phyloP scores from a whole-genome alignment of 345 rosid species.

The Murraya paniculata region DNA sequence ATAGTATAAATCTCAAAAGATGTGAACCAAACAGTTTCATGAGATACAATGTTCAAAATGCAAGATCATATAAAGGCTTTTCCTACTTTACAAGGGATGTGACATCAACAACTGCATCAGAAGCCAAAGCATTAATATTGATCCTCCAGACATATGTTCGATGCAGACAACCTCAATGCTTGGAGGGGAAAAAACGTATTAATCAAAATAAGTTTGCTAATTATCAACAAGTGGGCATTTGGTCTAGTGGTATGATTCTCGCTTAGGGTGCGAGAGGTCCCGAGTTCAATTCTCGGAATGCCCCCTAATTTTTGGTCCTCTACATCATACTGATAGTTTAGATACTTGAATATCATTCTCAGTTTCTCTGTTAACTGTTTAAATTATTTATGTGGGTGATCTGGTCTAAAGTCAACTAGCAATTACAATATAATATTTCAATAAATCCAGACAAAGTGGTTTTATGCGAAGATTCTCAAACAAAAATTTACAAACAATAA shows the following conservation, averaged over 20 bases:
- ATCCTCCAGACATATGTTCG: not conserved
- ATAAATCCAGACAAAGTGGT: not conserved
- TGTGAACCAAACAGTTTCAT: not conserved
- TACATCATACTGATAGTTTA: not conserved
- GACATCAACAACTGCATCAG: not conserved
- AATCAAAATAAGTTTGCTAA: not conserved
- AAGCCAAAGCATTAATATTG: not conserved
- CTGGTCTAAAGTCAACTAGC: not conserved
- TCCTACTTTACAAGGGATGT: not conserved
- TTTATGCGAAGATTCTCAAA: not conserved
- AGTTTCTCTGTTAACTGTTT: too few species aligned
- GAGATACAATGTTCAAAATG: not conserved
- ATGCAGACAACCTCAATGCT: not conserved
- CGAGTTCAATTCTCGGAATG: constrained; percentile 24
- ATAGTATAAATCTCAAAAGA: not conserved
- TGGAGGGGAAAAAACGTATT: not conserved
- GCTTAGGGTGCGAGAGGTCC: constrained; percentile 89
- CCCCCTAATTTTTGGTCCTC: not conserved
- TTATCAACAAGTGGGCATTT: constrained; percentile 41
- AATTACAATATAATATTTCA: not conserved
- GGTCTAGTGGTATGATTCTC: constrained; percentile 90
- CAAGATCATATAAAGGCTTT: not conserved
- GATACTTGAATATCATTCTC: too few species aligned
- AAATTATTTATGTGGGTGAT: not conserved
- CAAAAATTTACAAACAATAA: not conserved